Base-by-base conservation (phyloP, 208 protist species). In the Leishmania mexicana region DNA sequence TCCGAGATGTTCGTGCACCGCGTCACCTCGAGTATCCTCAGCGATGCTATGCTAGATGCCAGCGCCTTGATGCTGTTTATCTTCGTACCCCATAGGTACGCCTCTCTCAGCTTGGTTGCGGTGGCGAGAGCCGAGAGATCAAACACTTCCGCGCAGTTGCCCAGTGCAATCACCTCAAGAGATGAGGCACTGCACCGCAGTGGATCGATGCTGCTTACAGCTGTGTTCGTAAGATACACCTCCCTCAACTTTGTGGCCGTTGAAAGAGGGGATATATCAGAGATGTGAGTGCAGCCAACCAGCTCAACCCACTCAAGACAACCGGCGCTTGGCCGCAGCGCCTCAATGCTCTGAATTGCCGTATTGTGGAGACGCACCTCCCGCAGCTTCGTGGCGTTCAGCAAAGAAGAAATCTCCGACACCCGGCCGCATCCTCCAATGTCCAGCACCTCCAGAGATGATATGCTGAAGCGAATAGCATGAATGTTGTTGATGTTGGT, bases 291-390 rank as follows among this genome's bases (percentile, higher is more conserved):
- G 24, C 78, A 76, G 31, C 54, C 70, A 10, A 70, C 78, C 15
- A 81, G 78, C 21, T 47, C 24, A 3, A 81, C 47, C 24, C 38
- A 35, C 51, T 81, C 40, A n/a, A 81, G 53, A 2, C 13, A 21
- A 21, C 31, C 19, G 24, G 70, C 67, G 49, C 70, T 81, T 8
- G 54, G 21, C 35, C 78, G 53, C 57, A 81, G 70, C 2, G 78
- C 53, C n/a, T 76, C 68, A n/a, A 81, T 76, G 11, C 68, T 68
- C 24, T 38, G 11, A 1, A 81, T 38, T 6, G n/a, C 38, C 40
- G 78, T 81, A n/a, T 81, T 49, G 24, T 76, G 72, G 15, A 81
- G 38, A 47, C 73, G 78, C 35, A 81, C 78, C 45, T 76, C 70
- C 6, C 70, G 78, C 24, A 81, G 78, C 38, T 70, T 81, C 4